Evolutionary conservation across 148 eudicot species (phyloP).

Genomic region (Camellia japonica): DNA sequence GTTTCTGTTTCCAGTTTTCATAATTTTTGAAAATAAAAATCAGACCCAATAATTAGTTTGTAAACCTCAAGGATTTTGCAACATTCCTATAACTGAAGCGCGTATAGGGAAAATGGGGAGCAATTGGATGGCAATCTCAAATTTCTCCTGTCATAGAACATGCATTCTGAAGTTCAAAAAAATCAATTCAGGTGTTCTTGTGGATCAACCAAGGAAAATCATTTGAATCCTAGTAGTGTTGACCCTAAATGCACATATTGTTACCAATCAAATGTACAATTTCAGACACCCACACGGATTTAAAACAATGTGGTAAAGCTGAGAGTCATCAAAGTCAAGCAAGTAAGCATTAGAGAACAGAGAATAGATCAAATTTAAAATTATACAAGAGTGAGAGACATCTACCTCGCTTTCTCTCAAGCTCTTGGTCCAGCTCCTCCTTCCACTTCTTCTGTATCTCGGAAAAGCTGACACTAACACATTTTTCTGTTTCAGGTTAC

Average conservation of each 20-base stretch:
- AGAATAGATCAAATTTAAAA: neutral
- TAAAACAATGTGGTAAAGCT: neutral
- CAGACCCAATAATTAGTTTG: neutral
- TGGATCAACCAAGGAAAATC: neutral
- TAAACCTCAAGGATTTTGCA: neutral
- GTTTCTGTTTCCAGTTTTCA: no score
- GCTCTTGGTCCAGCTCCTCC: constrained; percentile 55
- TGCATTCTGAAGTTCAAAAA: no score
- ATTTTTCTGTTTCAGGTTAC: constrained; percentile 8
- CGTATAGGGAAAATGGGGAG: no score
- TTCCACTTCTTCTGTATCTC: constrained; percentile 49
- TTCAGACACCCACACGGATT: neutral
- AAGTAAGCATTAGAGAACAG: neutral
- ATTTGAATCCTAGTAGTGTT: neutral
- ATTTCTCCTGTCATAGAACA: no score
- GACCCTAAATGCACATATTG: neutral
- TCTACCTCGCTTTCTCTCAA: constrained; percentile 45
- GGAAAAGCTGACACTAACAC: constrained; percentile 25
- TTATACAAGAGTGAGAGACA: neutral
- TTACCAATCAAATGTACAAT: neutral
- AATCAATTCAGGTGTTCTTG: neutral
- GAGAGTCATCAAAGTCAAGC: neutral
- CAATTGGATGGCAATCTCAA: no score
- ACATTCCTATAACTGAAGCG: neutral
- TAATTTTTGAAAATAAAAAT: neutral